These are phyloP conservation scores for Penicillium capsulatum DNA, from an alignment of 2,329 filamentous ascomycete genomes.

Conservation along the genomic window DNA sequence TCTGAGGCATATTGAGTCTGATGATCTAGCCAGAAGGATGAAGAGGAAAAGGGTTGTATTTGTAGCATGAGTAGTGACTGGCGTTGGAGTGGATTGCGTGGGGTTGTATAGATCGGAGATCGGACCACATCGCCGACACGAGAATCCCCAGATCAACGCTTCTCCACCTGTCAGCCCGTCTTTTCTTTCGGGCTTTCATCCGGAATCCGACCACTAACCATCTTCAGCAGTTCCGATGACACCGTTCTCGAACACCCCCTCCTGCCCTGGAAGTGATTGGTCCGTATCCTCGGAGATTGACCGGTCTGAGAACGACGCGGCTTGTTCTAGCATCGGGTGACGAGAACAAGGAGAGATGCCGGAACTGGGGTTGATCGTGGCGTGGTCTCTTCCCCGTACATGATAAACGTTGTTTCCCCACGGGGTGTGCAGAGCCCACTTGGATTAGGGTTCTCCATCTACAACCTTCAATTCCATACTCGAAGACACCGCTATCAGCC, in stretches of 20 bases:
- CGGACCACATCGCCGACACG: conserved; percentile 1
- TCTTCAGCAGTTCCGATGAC: not conserved
- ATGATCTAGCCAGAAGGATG: no score
- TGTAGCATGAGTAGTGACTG: conserved; percentile 3
- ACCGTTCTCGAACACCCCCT: not conserved
- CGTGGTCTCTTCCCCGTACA: conserved; percentile 13
- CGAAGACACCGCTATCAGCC: no score
- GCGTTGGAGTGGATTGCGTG: not conserved
- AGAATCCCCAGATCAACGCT: not conserved
- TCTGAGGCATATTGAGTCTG: conserved; percentile 46
- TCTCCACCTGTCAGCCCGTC: not conserved
- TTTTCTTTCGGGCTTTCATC: not conserved
- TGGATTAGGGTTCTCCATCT: no score
- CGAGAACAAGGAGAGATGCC: not conserved
- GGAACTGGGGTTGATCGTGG: conserved; percentile 13
- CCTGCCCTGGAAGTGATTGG: not conserved
- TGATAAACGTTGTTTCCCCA: conserved; percentile 23
- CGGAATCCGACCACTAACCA: not conserved
- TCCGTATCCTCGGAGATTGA: not conserved
- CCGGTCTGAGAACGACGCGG: no score
- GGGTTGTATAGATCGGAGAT: conserved; percentile 5
- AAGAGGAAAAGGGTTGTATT: no score
- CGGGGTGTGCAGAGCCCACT: conserved; percentile 23
- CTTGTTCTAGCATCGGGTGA: no score
- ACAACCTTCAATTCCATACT: no score